phyloP scores from a whole-genome alignment of 805 yeast genomes.

The Suhomyces emberorum region DNA sequence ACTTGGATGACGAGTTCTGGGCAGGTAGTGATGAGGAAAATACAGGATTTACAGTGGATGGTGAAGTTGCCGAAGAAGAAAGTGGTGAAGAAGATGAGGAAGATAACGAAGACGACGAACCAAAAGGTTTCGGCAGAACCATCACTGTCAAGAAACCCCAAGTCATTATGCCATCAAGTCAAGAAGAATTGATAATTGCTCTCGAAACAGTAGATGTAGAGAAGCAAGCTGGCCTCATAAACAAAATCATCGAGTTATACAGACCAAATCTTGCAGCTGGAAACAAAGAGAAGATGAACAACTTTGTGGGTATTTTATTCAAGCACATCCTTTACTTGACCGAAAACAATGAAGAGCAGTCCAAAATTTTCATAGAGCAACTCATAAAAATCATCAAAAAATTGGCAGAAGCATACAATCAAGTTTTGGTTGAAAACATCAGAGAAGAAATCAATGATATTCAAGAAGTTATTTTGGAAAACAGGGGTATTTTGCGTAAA shows the following conservation, averaged over 20 bases:
- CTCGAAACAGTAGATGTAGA: constrained; percentile 31
- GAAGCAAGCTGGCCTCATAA: constrained; percentile 48
- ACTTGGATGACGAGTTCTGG: constrained; percentile 69
- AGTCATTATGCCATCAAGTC: constrained; percentile 29
- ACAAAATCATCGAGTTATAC: constrained; percentile 54
- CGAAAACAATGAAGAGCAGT: constrained; percentile 22
- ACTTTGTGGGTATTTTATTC: constrained; percentile 59
- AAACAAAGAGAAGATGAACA: constrained; percentile 69
- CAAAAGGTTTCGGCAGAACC: constrained; percentile 9
- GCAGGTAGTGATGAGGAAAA: constrained; percentile 47
- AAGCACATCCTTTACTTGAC: constrained; percentile 56
- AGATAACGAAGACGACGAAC: constrained; percentile 21
- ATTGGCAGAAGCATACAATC: constrained; percentile 64
- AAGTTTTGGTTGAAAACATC: constrained; percentile 57
- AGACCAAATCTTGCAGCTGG: constrained; percentile 81
- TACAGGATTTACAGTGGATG: constrained; percentile 38
- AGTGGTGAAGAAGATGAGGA: constrained; percentile 17
- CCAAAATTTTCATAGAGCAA: constrained; percentile 30
- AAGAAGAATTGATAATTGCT: constrained; percentile 28
- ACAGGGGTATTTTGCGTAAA: constrained; percentile 10
- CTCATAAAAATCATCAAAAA: constrained; percentile 49
- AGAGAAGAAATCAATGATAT: constrained; percentile 55
- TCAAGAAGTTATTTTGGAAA: constrained; percentile 47
- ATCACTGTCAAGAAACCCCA: constrained; percentile 4
- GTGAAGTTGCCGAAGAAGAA: constrained; percentile 37